Conservation (phyloP, 352 stramenopile species). For the Pilasporangium apinafurcum region DNA sequence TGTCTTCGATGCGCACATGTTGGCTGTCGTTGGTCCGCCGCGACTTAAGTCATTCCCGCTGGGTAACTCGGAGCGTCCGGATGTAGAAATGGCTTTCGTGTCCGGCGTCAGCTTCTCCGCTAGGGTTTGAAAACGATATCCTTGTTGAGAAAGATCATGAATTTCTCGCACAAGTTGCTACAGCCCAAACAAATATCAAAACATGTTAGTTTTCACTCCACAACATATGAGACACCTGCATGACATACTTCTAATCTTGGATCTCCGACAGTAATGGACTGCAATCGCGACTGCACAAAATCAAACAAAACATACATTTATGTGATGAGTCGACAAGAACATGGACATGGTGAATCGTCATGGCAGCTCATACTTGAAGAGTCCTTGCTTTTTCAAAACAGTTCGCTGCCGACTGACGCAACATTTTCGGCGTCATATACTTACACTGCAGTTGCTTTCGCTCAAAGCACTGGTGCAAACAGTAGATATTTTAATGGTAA, state of each 20-base stretch:
- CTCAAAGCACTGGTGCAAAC: slow-evolving; percentile 11
- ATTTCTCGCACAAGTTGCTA: slow-evolving; percentile 33
- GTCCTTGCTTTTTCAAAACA: slow-evolving; percentile 28
- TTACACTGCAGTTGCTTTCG: slow-evolving; percentile 19
- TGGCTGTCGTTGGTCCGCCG: slow-evolving; percentile 1
- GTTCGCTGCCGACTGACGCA: slow-evolving; percentile 13
- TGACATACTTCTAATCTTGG: not conserved
- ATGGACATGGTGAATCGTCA: not conserved
- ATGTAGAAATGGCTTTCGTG: not conserved
- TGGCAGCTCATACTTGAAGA: slow-evolving; percentile 15
- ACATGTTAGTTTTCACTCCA: no score
- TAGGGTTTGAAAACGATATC: slow-evolving; percentile 38
- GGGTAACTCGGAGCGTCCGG: no score
- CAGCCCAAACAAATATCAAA: not conserved
- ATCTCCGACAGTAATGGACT: slow-evolving; percentile 3
- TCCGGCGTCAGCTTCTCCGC: slow-evolving; percentile 9
- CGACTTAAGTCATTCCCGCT: no score
- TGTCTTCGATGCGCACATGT: slow-evolving; percentile 12
- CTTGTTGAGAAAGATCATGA: slow-evolving; percentile 40
- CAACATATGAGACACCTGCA: no score
- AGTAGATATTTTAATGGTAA: not conserved
- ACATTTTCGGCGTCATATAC: slow-evolving; percentile 13
- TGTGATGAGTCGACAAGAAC: not conserved
- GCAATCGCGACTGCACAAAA: slow-evolving; percentile 2
- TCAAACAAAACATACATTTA: no score